A percentile compares a stretch with the other conserved stretches of the same genome.
These are phyloP conservation scores for Beauveria asiatica DNA, from an alignment of 2,329 filamentous ascomycete species.

Conservation along the genomic window DNA sequence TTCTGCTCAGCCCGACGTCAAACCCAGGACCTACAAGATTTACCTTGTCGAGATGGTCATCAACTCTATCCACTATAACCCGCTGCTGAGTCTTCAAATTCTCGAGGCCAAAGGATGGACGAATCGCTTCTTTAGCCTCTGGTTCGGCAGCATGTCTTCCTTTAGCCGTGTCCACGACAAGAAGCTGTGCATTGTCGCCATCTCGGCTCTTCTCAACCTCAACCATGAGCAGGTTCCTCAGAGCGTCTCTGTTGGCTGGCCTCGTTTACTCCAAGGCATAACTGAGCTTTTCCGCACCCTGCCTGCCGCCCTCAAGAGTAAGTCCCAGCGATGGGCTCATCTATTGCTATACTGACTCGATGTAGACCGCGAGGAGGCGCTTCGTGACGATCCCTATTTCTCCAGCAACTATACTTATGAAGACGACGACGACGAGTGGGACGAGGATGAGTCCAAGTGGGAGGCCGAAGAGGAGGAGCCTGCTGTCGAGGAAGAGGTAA, in stretches of 20 bases:
- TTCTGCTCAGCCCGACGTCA: slow-evolving; percentile 58
- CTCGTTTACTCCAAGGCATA: slow-evolving; percentile 77
- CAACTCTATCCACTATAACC: slow-evolving; percentile 97
- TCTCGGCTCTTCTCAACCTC: slow-evolving; percentile 74
- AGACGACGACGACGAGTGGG: slow-evolving; percentile 75
- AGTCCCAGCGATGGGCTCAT: slow-evolving; percentile 22
- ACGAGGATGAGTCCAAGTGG: slow-evolving; percentile 77
- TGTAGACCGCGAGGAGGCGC: slow-evolving; percentile 77
- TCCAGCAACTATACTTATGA: slow-evolving; percentile 56
- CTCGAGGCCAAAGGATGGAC: slow-evolving; percentile 92
- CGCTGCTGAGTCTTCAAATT: slow-evolving; percentile 71
- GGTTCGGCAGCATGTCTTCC: slow-evolving; percentile 92
- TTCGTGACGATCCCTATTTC: slow-evolving; percentile 76
- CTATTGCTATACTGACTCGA: slow-evolving; percentile 18
- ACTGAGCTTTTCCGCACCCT: slow-evolving; percentile 88
- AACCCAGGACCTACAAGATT: slow-evolving; percentile 88
- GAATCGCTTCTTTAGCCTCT: slow-evolving; percentile 97
- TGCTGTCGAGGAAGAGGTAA: slow-evolving; percentile 49
- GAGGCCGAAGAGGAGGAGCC: slow-evolving; percentile 62
- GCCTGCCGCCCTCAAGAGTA: slow-evolving; percentile 77
- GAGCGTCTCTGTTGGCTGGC: slow-evolving; percentile 96
- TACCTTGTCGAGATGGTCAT: slow-evolving; percentile 99
- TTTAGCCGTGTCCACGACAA: slow-evolving; percentile 97
- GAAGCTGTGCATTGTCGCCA: slow-evolving; percentile 93
- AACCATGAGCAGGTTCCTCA: slow-evolving; percentile 72